Base-by-base conservation (phyloP, 345 rosid species). In the Balakata baccata region DNA sequence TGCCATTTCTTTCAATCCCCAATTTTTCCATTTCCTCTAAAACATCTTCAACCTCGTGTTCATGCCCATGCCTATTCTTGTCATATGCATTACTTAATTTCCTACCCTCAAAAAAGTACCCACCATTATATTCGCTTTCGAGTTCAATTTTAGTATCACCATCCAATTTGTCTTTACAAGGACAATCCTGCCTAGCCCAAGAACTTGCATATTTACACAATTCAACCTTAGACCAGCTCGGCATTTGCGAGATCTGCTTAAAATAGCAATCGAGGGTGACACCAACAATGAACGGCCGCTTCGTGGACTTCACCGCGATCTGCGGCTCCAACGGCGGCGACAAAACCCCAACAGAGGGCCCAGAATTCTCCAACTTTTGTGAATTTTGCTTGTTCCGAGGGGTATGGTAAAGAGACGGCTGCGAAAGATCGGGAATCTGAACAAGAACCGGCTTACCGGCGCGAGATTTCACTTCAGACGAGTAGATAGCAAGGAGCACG, bases 141-240 rank as follows among this genome's bases (percentile, higher is more conserved):
- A 69, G 77, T 60, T 75, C 79, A 18, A 76, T 57, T 47, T 62
- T 54, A 10, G 56, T 84, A 38, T 65, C 81, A 13, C 46, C 46
- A 53, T 90, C 92, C 6, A 95, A 77, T 66, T 80, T 84, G 59
- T 75, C 81, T 56, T 85, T 79, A 75, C 97, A 92, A 57, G 77
- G 73, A 54, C 98, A 90, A 61, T 91, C 97, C 75, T 87, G 96
- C 4, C 98, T 98, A 7, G 94, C 98, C 98, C 98, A 94, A 37
- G 70, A 63, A 4, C 89, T 86, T 1, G 90, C 84, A 62, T 85
- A 81, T 65, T 69, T 69, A 68, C 98, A 94, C 73, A 94, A 78
- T 50, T 92, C 98, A 47, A 89, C 77, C 87, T 94, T 92, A 7
- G 97, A 92, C 94, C 96, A 92, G 41, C 84, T 84, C 17, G 96